These are phyloP conservation scores for Mrakia blollopis DNA, from an alignment of 768 basidiomycete genomes.

Conservation along the genomic window DNA sequence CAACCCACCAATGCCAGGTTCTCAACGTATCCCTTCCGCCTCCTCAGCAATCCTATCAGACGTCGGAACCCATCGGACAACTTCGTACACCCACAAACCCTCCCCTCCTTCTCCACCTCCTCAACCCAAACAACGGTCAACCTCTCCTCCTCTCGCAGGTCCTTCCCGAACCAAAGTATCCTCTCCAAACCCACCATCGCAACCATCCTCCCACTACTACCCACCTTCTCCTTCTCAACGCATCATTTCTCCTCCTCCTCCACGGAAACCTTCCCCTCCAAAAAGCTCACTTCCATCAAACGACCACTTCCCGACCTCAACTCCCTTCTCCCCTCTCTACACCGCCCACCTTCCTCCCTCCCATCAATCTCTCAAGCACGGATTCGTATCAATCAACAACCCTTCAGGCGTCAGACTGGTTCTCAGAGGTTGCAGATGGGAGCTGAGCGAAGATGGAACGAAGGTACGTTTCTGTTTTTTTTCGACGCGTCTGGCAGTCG, in stretches of 20 bases:
- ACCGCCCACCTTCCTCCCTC: slow-evolving; percentile 14
- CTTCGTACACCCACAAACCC: background rate
- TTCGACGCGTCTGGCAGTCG: slow-evolving; percentile 1
- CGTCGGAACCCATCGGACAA: background rate
- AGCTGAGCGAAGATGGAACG: slow-evolving; percentile 9
- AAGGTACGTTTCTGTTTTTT: background rate
- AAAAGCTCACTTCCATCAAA: background rate
- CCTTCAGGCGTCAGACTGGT: background rate
- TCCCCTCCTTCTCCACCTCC: background rate
- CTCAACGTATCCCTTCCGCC: background rate
- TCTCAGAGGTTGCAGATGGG: slow-evolving; percentile 17
- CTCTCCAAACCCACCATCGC: background rate
- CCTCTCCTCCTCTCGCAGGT: background rate
- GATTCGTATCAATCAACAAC: background rate
- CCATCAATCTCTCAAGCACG: slow-evolving; percentile 23
- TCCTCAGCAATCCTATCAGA: background rate
- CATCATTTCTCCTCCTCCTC: too few relatives aligned
- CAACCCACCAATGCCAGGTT: background rate
- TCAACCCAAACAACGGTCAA: background rate
- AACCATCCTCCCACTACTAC: background rate
- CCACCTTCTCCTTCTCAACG: background rate
- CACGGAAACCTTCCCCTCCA: background rate
- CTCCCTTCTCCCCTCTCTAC: slow-evolving; percentile 8
- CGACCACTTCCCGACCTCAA: background rate
- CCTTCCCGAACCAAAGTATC: background rate